Evolutionary conservation across 148 eudicot species (phyloP), one percentile per base, ranked within the genome.

Genomic region (Beta vulgaris): DNA sequence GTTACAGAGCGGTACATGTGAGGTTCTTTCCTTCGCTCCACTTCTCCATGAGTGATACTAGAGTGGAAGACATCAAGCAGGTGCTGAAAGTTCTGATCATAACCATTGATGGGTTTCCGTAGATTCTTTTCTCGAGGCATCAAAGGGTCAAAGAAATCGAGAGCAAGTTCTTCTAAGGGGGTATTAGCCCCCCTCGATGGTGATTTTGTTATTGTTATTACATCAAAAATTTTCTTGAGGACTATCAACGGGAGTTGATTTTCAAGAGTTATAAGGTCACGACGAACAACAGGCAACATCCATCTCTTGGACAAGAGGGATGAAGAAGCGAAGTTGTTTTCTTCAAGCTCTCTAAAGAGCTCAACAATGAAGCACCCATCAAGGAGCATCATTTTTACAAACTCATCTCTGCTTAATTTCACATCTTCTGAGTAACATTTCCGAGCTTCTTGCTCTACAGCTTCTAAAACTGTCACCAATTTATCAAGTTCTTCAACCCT

Each of bases 201-300:
- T 48, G 74, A 44, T 2, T 59, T 25, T 35, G 60, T 28, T 29
- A 21, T 57, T 13, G 25, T 29, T 1, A 58, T 46, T 49, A 31
- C 42, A 2, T 58, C 44, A 19, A 34, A 77, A 4, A 69, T 18
- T 9, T 69, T 49, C 51, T 71, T 26, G 2, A 77, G 61, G 42
- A 77, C 80, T 0, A 71, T 26, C 71, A 77, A 48, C 2, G 75
- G 80, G 62, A 77, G 25, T 69, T 77, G 79, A 70, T 77, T 77
- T 61, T 77, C 74, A 0, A 77, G 69, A 3, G 69, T 70, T 21
- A 76, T 59, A 1, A 76, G 64, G 48, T 76, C 79, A 69, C 79
- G 74, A 1, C 79, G 73, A 69, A 76, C 73, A 43, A 69, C 74
- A 54, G 79, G 79, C 58, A 76, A 46, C 79, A 76, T 76, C 79